Evolutionary conservation across 2,329 filamentous ascomycete genomes (phyloP).

Genomic region (Metarhizium anisopliae): DNA sequence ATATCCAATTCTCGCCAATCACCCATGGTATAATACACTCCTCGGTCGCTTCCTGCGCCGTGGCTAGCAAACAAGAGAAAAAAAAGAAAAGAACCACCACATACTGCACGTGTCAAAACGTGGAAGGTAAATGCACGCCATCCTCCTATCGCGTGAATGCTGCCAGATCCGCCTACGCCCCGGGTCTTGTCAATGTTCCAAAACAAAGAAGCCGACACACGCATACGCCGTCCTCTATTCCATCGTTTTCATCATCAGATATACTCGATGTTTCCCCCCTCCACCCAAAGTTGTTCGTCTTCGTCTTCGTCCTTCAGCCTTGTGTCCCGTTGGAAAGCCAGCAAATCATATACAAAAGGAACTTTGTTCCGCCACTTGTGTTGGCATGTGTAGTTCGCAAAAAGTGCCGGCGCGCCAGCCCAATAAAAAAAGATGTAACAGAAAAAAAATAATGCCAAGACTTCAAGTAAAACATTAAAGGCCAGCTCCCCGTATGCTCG

Average conservation of each 20-base stretch:
- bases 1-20: not conserved
- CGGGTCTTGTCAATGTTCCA: not conserved
- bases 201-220: not conserved
- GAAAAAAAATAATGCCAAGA: not conserved
- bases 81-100: not conserved
- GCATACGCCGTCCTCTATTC: constrained; percentile 1
- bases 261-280: not conserved
- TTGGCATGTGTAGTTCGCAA: not conserved
- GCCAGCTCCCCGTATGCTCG: not conserved
- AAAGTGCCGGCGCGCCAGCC: not conserved
- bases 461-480: not conserved
- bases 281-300: not conserved
- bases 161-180: not conserved
- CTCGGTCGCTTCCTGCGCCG: not conserved
- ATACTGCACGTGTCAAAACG: not conserved
- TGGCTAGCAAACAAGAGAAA: not conserved
- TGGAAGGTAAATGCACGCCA: not conserved
- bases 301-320: not conserved
- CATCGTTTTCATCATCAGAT: not conserved
- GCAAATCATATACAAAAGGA: constrained; percentile 2
- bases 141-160: not conserved
- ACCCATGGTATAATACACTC: not conserved
- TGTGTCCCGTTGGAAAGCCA: not conserved
- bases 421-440: not conserved
- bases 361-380: not conserved